A percentile compares a stretch with the other conserved stretches of the same genome.
Evolutionary conservation across 345 rosid genomes (phyloP).

Genomic region (Luvunga scandens): DNA sequence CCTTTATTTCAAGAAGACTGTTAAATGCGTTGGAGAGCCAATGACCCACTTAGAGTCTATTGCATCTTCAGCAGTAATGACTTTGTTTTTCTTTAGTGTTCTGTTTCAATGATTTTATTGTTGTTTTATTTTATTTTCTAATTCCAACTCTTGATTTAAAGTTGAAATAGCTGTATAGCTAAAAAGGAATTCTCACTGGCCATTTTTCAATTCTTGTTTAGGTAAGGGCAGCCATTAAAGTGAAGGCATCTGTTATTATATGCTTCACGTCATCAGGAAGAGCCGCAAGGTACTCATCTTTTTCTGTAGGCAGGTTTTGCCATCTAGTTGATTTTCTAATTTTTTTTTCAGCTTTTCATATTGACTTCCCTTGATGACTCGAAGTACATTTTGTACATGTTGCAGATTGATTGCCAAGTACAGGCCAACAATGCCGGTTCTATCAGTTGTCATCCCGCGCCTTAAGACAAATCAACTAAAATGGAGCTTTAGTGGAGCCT

Average conservation of each 20-base stretch:
- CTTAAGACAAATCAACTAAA: conserved; percentile 94
- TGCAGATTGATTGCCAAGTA: conserved; percentile 96
- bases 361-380: not conserved
- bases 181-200: not conserved
- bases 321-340: not conserved
- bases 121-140: not conserved
- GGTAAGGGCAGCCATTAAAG: conserved; percentile 99
- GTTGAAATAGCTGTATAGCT: not conserved
- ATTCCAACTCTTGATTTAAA: not conserved
- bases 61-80: conserved; percentile 88
- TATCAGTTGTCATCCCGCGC: conserved; percentile 95
- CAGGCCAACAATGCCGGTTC: conserved; percentile 97
- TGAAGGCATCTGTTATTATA: conserved; percentile 91
- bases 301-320: not conserved
- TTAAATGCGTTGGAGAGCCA: conserved; percentile 94
- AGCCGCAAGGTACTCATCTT: conserved; percentile 74
- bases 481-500: conserved; percentile 98
- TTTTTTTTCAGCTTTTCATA: not conserved
- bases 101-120: not conserved
- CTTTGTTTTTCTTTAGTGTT: not conserved
- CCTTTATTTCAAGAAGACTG: conserved; percentile 83
- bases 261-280: conserved; percentile 98
- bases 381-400: not conserved
- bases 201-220: conserved; percentile 25
- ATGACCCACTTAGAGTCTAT: conserved; percentile 95